Base-by-base conservation (phyloP, 768 basidiomycete species). In the Gloeophyllum trabeum region DNA sequence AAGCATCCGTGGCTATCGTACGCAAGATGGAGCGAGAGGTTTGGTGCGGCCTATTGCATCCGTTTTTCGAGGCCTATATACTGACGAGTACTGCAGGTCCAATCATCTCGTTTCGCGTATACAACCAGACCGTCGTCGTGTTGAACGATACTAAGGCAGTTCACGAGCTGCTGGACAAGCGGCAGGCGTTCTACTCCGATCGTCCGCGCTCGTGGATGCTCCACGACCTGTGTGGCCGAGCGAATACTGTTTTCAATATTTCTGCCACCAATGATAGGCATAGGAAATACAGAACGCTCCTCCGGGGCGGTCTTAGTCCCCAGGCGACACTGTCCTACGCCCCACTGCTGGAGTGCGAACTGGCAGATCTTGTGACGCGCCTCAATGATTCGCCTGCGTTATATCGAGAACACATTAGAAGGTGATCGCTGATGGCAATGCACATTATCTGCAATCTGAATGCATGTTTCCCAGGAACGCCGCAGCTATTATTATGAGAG, bases 151-250 rank as follows among this genome's bases (percentile, higher is more conserved):
- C 52, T 35, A 51, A 52, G 37, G 49, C 54, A 14, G 61, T 57
- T 1, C 41, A 35, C 5, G 70, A 71, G 6, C 52, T 71, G 6
- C 50, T 69, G 13, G 63, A 66, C 16, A 59, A 60, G 28, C 58
- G 61, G 13, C 48, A 48, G 20, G 38, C 26, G 10, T 51, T 56
- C 25, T 59, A 57, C 43, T 57, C 54, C 4, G 47, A 47, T 23
- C 46, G 60, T 3, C 58, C 60, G 3, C 43, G 42, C 23, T 10
- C 28, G 28, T 23, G 36, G 18, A 48, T 52, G 43, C 55, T 65
- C 5, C 59, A 61, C 20, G 65, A 70, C 24, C 47, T 70, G 70
- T 71, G 44, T 24, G 21, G 39, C n/a, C 40, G 40, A 20, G 45
- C 42, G 21, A 24, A 23, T 24, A 35, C 40, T 21, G 40, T 43